These are phyloP conservation scores for Fusarium continuum DNA, from an alignment of 2,329 filamentous ascomycete genomes.

Conservation along the genomic window DNA sequence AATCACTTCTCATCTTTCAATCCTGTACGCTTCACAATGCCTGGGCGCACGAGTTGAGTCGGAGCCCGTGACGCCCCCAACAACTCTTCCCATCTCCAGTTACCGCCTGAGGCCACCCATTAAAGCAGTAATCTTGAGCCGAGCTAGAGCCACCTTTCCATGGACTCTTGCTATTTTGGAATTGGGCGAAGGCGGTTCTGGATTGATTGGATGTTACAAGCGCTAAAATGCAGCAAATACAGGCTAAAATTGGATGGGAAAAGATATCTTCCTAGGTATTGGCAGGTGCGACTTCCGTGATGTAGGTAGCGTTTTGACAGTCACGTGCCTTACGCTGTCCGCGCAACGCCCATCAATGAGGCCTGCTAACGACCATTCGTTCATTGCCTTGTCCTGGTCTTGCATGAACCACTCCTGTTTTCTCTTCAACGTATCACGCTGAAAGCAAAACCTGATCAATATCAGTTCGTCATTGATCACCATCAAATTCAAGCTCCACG, in stretches of 20 bases:
- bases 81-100: not conserved
- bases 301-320: not conserved
- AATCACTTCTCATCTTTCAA: not conserved
- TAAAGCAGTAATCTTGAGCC: not conserved
- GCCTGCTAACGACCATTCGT: constrained; percentile 1
- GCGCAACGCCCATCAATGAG: constrained; percentile 10
- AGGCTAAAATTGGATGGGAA: not conserved
- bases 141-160: not conserved
- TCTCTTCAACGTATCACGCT: constrained; percentile 4
- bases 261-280: not conserved
- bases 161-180: not conserved
- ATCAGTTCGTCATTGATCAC: not conserved
- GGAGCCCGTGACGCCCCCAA: not conserved
- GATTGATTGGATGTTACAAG: not conserved
- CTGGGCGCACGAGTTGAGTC: not conserved
- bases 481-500: not conserved
- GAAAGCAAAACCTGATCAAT: not conserved
- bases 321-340: constrained; percentile 12
- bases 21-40: not conserved
- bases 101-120: not conserved
- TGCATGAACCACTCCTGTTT: constrained; percentile 22
- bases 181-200: not conserved
- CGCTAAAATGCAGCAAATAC: not conserved
- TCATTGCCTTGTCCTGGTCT: constrained; percentile 11
- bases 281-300: constrained; percentile 3